phyloP scores from a whole-genome alignment of 495 filamentous ascomycete genomes.

The Xylaria nigripes region DNA sequence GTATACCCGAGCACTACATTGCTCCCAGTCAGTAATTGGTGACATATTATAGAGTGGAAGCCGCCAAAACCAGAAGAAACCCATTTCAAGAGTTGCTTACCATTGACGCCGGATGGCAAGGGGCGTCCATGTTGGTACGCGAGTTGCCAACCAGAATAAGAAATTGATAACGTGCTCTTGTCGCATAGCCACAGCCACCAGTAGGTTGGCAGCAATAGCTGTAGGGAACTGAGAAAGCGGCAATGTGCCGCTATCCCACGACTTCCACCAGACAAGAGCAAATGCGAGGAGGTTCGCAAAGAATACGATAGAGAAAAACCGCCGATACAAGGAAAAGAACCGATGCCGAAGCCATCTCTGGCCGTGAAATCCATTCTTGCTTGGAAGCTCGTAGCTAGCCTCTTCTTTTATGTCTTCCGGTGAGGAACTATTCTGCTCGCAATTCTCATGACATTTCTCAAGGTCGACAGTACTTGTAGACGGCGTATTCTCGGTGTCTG shows the following conservation, averaged over 20 bases:
- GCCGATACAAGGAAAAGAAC: slow-evolving; percentile 26
- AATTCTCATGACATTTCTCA: background rate
- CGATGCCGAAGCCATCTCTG: slow-evolving; percentile 17
- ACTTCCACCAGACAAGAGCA: slow-evolving; percentile 30
- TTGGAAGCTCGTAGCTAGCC: slow-evolving; percentile 12
- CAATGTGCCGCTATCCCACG: slow-evolving; percentile 12
- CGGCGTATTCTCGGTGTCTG: background rate
- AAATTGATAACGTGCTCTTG: slow-evolving; percentile 59
- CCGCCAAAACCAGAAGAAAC: background rate
- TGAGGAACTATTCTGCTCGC: background rate
- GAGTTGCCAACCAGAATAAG: slow-evolving; percentile 42
- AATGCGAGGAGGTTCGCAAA: slow-evolving; percentile 46
- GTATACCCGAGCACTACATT: slow-evolving; percentile 47
- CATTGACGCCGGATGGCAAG: slow-evolving; percentile 48
- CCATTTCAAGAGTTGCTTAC: background rate
- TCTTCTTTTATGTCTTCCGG: slow-evolving; percentile 8
- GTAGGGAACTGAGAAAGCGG: slow-evolving; percentile 28
- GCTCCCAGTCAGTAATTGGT: background rate
- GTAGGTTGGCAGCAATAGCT: slow-evolving; percentile 36
- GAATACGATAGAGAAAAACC: slow-evolving; percentile 47
- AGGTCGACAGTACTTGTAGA: slow-evolving; percentile 6
- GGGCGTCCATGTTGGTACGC: slow-evolving; percentile 50
- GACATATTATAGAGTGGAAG: no score
- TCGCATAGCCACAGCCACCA: slow-evolving; percentile 40
- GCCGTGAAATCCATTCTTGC: slow-evolving; percentile 19